phyloP scores from a whole-genome alignment of 164 flowering plant species.

The Vitis riparia region DNA sequence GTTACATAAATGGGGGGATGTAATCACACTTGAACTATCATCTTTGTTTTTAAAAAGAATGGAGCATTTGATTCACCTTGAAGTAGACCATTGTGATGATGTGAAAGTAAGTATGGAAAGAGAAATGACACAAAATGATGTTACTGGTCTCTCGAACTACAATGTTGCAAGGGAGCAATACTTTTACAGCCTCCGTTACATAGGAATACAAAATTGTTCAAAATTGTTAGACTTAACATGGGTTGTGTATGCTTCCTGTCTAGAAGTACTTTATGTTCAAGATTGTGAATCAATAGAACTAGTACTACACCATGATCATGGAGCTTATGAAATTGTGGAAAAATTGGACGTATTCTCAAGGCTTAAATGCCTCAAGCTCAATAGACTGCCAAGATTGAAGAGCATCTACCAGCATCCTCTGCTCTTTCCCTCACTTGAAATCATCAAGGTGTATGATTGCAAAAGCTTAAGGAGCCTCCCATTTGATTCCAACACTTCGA shows the following conservation, averaged over 20 bases:
- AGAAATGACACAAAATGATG: too few relatives aligned
- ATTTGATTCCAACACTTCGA: background rate
- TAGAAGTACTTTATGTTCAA: background rate
- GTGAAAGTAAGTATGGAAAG: too few relatives aligned
- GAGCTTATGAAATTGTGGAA: background rate
- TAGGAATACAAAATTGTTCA: background rate
- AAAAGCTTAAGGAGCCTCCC: background rate
- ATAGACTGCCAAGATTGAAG: background rate
- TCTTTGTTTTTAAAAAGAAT: too few relatives aligned
- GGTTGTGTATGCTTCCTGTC: slow-evolving; percentile 10
- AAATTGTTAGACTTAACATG: background rate
- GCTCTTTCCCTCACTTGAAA: background rate
- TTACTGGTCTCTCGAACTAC: too few relatives aligned
- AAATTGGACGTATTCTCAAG: background rate
- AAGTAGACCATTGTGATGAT: too few relatives aligned
- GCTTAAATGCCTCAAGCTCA: background rate
- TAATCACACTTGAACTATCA: too few relatives aligned
- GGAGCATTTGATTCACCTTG: too few relatives aligned
- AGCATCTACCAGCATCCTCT: background rate
- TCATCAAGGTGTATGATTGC: background rate
- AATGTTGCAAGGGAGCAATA: background rate
- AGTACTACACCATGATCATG: background rate
- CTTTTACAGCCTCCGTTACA: background rate
- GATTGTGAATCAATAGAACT: background rate
- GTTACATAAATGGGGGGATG: too few relatives aligned